Base-by-base conservation (phyloP, 805 yeast genomes). In the Starmera amethionina region DNA sequence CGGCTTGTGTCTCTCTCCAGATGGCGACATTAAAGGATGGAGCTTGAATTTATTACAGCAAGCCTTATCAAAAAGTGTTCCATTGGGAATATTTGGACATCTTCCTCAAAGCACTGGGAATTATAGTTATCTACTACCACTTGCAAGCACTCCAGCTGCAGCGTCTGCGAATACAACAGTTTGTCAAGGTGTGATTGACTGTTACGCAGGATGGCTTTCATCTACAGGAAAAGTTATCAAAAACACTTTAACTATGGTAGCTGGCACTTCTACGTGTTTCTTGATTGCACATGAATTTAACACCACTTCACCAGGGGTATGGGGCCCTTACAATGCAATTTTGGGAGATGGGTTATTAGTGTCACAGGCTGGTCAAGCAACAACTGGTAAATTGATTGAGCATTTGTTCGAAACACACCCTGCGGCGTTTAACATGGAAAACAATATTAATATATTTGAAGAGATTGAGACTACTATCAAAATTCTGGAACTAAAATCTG, bases 211-310 rank as follows among this genome's bases (percentile, higher is more conserved):
- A 3, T 74, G 75, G 72, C 50, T 73, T 12, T 59, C 72, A 0
- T 58, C 68, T 1, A 55, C 62, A 30, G 58, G 62, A 3, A 31
- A 44, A 3, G 30, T 42, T 5, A 40, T 53, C 1, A 44, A 46
- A 8, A 39, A 47, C 6, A 49, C 64, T 5, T 46, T 76, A 19
- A 61, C 73, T 2, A 64, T 75, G 70, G 71, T 75, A 6, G 84
- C 81, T 1, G 82, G 82, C 0, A 77, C 82, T 0, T 74, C 80
- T 7, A 75, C 82, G 1, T 77, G 84, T 45, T 75, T 64, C 44
- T 45, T 75, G 12, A 47, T 60, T 11, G 60, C 63, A 0, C 56
- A 61, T 22, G 46, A 42, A 0, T 19, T 30, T 8, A 39, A 27
- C 4, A 36, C 32, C 2, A 43, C 50, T 3, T 40, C 51, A 2